Evolutionary conservation across 2,329 filamentous ascomycete species (phyloP), one percentile per base, ranked within the genome.

Genomic region (Arthroderma sp.): DNA sequence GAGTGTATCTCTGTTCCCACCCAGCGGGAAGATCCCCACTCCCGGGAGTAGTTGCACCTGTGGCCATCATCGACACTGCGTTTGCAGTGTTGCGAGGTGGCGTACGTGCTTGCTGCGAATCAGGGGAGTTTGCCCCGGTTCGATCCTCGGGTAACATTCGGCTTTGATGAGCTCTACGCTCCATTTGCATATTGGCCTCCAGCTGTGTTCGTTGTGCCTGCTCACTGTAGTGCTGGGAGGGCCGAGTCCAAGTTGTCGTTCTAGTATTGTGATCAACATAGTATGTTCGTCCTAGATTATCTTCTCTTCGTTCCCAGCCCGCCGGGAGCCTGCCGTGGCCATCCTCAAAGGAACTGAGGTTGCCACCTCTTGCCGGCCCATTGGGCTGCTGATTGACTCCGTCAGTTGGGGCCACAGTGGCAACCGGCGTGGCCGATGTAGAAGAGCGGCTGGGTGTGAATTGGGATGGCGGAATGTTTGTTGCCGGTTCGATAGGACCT

Each of bases 241-340:
- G 91, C 48, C 91, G 75, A 55, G 85, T 89, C 91, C 91, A 98
- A 55, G 89, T 96, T 1, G 91, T 98, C 45, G 91, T 89, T 56
- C 91, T 76, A 5, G 88, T 94, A 63, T 96, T 96, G 63, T 96
- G 91, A 59, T 98, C 91, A 43, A 98, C 91, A 61, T 96, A 98
- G 61, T 98, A 98, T 22, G 89, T 96, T 57, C 91, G 78, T 43
- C 91, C 89, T 37, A 96, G 66, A 55, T 95, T 91, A 61, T 98
- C 91, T 63, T 96, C 89, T 46, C 91, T 79, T 45, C 91, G 80
- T 67, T 98, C 91, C 89, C 91, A 98, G 31, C 91, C 91, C 42
- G 84, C 80, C 31, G 91, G 91, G 44, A 98, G 67, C 54, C 89
- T 81, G 46, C 91, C 91, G 59, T 95, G 88, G n/a, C 81, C 79